These are phyloP conservation scores for Aspergillus intermedius DNA, from an alignment of 2,329 filamentous ascomycete genomes.

Conservation along the genomic window DNA sequence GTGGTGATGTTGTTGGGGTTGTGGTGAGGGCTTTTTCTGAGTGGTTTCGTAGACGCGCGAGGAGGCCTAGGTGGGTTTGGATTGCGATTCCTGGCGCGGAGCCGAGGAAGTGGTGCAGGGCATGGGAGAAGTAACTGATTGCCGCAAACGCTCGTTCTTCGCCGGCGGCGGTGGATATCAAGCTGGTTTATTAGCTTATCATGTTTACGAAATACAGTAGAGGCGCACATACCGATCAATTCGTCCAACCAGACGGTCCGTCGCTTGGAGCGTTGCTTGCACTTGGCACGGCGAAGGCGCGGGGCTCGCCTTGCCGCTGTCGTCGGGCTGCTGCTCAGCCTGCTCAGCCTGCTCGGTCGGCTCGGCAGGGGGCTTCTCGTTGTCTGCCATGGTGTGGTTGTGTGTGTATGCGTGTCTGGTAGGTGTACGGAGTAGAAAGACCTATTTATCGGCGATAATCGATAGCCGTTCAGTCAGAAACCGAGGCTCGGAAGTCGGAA, in stretches of 20 bases:
- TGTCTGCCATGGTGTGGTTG: conserved; percentile 15
- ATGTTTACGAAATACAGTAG: neutral
- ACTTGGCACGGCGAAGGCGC: conserved; percentile 14
- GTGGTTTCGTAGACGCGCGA: conserved; percentile 24
- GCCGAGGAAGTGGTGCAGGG: conserved; percentile 55
- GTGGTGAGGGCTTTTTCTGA: conserved; percentile 1
- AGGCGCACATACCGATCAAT: conserved; percentile 21
- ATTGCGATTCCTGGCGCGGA: conserved; percentile 39
- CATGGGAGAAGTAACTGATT: conserved; percentile 60
- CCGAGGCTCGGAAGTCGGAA: conserved; percentile 23
- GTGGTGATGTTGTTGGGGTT: conserved; percentile 28
- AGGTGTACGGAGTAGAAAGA: conserved; percentile 2
- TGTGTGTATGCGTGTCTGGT: neutral
- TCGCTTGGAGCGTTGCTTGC: conserved; percentile 19
- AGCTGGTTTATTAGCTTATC: conserved; percentile 36
- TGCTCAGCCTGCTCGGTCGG: conserved; percentile 1
- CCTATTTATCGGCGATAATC: neutral
- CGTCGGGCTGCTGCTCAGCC: neutral
- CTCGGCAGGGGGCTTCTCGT: conserved; percentile 8
- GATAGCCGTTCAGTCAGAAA: conserved; percentile 1
- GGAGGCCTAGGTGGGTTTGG: conserved; percentile 41
- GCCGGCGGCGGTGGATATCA: conserved; percentile 61
- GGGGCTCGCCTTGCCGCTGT: conserved; percentile 8
- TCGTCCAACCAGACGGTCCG: conserved; percentile 24
- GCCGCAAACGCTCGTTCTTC: conserved; percentile 65